These are phyloP conservation scores for Termitomyces sp. DNA, from an alignment of 768 basidiomycete species.

Conservation along the genomic window DNA sequence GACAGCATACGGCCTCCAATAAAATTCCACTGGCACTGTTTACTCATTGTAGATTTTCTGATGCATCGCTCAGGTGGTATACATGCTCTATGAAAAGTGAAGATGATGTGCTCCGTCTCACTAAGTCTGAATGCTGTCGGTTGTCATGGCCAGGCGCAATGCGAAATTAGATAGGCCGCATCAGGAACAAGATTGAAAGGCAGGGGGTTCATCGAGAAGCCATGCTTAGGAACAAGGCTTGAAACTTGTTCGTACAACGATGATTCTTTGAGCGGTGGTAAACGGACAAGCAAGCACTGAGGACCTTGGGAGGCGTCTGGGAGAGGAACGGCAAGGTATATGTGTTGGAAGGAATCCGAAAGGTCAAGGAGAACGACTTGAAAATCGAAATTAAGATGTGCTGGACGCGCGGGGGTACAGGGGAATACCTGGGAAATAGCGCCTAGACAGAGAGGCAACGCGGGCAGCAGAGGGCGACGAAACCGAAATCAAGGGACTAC, in stretches of 20 bases:
- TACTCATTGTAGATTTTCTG: neutral
- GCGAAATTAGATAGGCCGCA: neutral
- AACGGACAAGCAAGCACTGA: no score
- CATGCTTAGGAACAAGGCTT: neutral
- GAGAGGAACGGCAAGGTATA: no score
- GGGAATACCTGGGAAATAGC: no score
- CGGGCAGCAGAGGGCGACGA: no score
- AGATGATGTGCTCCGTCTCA: neutral
- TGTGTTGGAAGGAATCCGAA: no score
- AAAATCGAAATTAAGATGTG: no score
- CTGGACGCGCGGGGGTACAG: no score
- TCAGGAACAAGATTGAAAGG: neutral
- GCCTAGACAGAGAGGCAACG: no score
- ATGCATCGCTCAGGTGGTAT: neutral
- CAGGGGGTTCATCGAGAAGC: neutral
- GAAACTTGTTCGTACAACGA: neutral
- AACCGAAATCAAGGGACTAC: no score
- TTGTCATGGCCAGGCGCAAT: neutral
- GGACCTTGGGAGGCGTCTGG: no score
- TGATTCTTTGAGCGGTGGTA: constrained; percentile 25
- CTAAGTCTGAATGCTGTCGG: neutral
- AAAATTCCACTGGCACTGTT: neutral
- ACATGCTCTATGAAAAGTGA: neutral
- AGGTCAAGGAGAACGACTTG: no score
- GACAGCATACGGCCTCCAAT: neutral